Base-by-base conservation (phyloP, 139 green algal species). In the Coccomyxa sp. region DNA sequence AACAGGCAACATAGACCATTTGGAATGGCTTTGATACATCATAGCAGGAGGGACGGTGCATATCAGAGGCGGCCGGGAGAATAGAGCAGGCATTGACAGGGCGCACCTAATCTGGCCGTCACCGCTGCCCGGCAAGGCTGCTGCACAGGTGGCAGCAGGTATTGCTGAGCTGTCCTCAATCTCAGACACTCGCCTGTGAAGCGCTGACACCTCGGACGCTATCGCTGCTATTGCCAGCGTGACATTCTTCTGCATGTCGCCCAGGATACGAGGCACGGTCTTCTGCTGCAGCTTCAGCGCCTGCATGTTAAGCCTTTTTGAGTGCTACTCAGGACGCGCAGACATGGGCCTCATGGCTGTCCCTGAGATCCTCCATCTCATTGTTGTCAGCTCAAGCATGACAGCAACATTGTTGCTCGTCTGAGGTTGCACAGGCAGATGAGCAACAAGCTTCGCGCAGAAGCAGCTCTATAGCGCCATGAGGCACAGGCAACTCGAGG, bases 211-310 rank as follows among this genome's bases (percentile, higher is more conserved):
- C 78, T 78, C 70, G 14, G 36, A 18, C 33, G 36, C 33, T 18
- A 74, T 33, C 4, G 24, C 36, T 33, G 24, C 5, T 2, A 74
- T 27, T 9, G 36, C 70, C 10, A 34, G 14, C 10, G 33, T 8
- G 9, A 44, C 18, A n/a, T 74, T 80, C 41, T 29, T 44, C 37
- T 77, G 76, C 58, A 82, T 39, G 33, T 85, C 77, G 10, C 50
- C 44, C 40, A 85, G 71, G 64, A 55, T 36, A 8, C 81, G 72
- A 1, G 81, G 58, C 31, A 40, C 27, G 29, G 39, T 40, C 58
- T 82, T 82, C 73, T 90, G 85, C 68, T 86, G 81, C 76, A 86
- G 64, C 82, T 91, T 91, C 22, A 83, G 55, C 0, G 76, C 55
- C 55, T 79, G 50, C 50, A 22, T 3, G 22, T 18, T 18, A 64